A percentile compares a stretch with the other conserved stretches of the same genome.
These are phyloP conservation scores for Lagenidium sp. DNA, from an alignment of 352 stramenopile species.

Conservation along the genomic window DNA sequence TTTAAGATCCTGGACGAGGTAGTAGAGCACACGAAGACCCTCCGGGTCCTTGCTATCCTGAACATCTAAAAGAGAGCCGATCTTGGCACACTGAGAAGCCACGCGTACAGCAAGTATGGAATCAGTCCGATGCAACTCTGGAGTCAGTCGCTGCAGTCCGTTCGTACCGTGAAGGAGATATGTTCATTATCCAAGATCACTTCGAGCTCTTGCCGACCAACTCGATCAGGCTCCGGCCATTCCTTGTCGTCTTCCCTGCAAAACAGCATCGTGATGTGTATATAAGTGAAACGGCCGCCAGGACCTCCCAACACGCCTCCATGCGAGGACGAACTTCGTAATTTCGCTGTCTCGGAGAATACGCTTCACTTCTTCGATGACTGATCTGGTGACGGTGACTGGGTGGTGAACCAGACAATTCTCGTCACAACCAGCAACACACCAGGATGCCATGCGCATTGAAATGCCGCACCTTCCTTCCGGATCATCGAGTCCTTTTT, in stretches of 20 bases:
- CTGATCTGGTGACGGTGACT: constrained; percentile 87
- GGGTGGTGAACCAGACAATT: not conserved
- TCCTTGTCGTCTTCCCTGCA: constrained; percentile 90
- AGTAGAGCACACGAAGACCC: constrained; percentile 93
- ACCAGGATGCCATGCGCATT: not conserved
- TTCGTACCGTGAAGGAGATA: constrained; percentile 96
- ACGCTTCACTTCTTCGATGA: constrained; percentile 92
- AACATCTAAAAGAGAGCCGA: constrained; percentile 92
- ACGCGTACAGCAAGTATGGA: too few species aligned
- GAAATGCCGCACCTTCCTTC: constrained; percentile 90
- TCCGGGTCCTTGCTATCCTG: constrained; percentile 95
- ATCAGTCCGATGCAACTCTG: not conserved
- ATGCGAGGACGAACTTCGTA: constrained; percentile 48
- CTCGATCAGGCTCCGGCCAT: constrained; percentile 92
- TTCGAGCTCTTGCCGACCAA: constrained; percentile 94
- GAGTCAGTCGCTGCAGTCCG: too few species aligned
- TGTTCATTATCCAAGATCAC: constrained; percentile 93
- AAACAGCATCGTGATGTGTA: too few species aligned
- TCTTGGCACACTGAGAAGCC: constrained; percentile 87
- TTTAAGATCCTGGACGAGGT: constrained; percentile 96
- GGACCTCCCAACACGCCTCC: too few species aligned
- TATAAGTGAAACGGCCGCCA: too few species aligned
- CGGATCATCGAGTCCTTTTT: constrained; percentile 97
- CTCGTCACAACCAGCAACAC: not conserved
- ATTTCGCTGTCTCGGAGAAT: constrained; percentile 92